Evolutionary conservation across 306 rosid genomes (phyloP), one percentile per base, ranked within the genome.

Genomic region (Lathyrus aphaca): DNA sequence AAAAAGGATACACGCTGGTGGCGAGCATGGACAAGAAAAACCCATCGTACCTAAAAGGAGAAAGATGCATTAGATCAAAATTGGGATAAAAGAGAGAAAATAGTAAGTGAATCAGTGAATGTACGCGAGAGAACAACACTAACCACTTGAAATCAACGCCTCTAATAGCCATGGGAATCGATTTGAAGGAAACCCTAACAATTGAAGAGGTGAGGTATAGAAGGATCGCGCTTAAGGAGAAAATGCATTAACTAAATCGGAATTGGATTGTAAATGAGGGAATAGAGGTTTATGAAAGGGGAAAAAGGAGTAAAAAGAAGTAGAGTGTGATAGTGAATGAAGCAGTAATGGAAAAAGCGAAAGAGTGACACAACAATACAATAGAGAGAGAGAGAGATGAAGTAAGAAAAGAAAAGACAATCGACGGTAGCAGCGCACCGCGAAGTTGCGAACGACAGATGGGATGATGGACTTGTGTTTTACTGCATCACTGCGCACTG

Each of bases 21-120:
- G 99, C 99, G 75, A 95, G 95, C 97, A 95, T 95, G 68, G 96
- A 89, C 88, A 95, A 76, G 90, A 95, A 95, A 74, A 91, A 95
- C 4, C 96, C 99, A 75, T 95, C 99, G 40, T 87, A 95, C 98
- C 98, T 93, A 85, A 49, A 77, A 68, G 55, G 58, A 68, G 56
- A 18, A 35, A 70, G 81, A 51, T 21, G 5, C 8, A 30, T 38
- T 56, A 12, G 17, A 67, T 59, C 14, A 59, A 50, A 75, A 69
- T 16, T 37, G 15, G 35, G 30, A 58, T 18, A 53, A 11, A 46
- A 11, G 15, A 62, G 1, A 30, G 0, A 14, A 55, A 55, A 58
- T 11, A 67, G 45, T 38, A 16, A 16, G 39, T 37, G 8, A 59
- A 60, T 43, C 9, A 64, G 23, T 27, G 6, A 2, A 32, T 7